These are phyloP conservation scores for Gonapodya prolifera DNA, from an alignment of 192 early-diverging fungal species.

Conservation along the genomic window DNA sequence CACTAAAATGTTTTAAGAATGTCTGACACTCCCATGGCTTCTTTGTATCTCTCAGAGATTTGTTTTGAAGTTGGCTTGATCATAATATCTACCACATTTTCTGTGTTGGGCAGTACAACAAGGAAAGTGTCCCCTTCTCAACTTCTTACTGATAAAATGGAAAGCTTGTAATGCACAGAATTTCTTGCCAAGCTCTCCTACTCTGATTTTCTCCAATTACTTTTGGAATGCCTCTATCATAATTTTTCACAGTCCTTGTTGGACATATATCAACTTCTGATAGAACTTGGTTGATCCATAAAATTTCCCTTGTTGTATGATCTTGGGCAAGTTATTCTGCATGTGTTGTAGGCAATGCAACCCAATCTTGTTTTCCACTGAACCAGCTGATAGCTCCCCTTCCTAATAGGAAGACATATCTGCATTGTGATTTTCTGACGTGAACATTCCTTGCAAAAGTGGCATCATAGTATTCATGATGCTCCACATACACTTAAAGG, in stretches of 20 bases:
- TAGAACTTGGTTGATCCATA: background rate
- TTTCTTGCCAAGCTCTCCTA: background rate
- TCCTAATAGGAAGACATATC: background rate
- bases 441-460: background rate
- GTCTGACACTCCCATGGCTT: background rate
- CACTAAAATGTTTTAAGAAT: background rate
- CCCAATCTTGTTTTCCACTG: background rate
- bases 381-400: background rate
- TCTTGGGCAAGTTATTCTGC: background rate
- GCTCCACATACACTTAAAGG: background rate
- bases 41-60: background rate
- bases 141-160: background rate
- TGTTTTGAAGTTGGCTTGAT: background rate
- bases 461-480: background rate
- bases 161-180: background rate
- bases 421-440: background rate
- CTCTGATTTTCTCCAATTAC: background rate
- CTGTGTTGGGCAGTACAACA: background rate
- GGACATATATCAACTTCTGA: background rate
- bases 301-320: background rate
- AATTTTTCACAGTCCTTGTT: background rate
- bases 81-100: background rate
- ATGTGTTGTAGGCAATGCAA: background rate
- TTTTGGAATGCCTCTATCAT: background rate
- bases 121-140: background rate